Evolutionary conservation across 768 basidiomycete genomes (phyloP), one percentile per base, ranked within the genome.

Genomic region (Termitomyces sp.): DNA sequence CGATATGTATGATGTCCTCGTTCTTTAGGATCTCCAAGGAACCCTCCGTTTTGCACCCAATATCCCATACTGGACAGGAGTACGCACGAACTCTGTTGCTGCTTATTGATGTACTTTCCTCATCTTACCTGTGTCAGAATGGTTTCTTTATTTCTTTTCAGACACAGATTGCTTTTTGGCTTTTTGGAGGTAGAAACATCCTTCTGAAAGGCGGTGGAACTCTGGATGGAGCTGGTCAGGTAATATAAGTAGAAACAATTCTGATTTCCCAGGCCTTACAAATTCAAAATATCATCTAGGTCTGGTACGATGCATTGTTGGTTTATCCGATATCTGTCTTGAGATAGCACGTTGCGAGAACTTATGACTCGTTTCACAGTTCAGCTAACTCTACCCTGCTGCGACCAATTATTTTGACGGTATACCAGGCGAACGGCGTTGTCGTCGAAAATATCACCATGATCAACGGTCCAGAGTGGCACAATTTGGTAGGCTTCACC

Each of bases 221-320:
- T 2, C 71, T 88, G 17, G 83, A 85, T 62, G 85, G 84, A 17
- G 75, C 77, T 32, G 85, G 85, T 11, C 84, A 86, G 69, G 79
- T 80, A 57, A 51, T 75, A 50, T 32, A 10, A 9, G 30, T 32
- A 43, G 51, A 3, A 10, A 21, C 38, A 30, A 30, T 30, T 42
- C 40, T 17, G 10, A 40, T 21, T 24, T 44, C 28, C 17, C 30
- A 40, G 22, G 15, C 12, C 48, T 32, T 24, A 28, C 51, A 51
- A 9, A 32, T 12, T 24, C 47, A 44, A 19, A 37, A 24, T 21
- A 28, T 8, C 28, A 17, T 21, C 4, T 41, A 81, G 79, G 68
- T 74, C 5, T 83, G 82, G 82, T 83, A 78, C 61, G 80, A 83
- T 57, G 73, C 76, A 28, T 80, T 81, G 72, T 74, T 9, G 62